A percentile compares a stretch with the other conserved stretches of the same genome.
phyloP scores from a whole-genome alignment of 208 protist genomes.

The Leishmania martiniquensis region DNA sequence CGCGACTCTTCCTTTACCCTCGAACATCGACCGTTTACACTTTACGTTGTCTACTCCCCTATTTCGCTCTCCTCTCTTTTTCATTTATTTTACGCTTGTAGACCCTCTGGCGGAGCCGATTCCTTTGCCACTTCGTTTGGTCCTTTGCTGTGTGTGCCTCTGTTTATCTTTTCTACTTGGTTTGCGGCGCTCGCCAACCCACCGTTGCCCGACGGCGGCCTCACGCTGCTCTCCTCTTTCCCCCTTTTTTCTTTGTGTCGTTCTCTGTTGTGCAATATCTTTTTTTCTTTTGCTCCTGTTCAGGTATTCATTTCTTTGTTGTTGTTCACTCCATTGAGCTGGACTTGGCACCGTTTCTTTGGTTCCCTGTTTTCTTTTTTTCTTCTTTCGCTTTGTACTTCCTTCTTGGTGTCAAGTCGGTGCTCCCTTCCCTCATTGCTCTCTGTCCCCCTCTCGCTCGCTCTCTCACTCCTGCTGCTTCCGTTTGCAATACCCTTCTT shows the following conservation, averaged over 20 bases:
- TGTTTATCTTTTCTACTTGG: not conserved
- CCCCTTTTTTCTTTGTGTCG: not conserved
- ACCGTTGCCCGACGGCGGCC: not conserved
- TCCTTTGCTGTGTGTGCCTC: not conserved
- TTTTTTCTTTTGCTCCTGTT: not conserved
- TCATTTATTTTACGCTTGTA: not conserved
- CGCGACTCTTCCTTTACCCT: too few relatives aligned
- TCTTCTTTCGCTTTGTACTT: slow-evolving; percentile 4
- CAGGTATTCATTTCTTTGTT: too few relatives aligned
- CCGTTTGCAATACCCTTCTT: too few relatives aligned
- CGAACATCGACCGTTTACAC: too few relatives aligned
- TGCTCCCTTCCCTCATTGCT: too few relatives aligned
- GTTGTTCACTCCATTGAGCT: not conserved
- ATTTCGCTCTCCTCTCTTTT: not conserved
- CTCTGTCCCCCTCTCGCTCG: too few relatives aligned
- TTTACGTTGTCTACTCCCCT: not conserved
- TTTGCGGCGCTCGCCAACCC: not conserved
- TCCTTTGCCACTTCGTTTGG: not conserved
- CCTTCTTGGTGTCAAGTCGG: too few relatives aligned
- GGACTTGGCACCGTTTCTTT: not conserved
- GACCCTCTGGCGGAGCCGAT: not conserved
- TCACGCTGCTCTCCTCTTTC: not conserved
- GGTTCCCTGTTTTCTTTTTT: slow-evolving; percentile 5
- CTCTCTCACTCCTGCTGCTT: too few relatives aligned
- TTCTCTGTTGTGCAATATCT: not conserved